Evolutionary conservation across 495 filamentous ascomycete species (phyloP), one percentile per base, ranked within the genome.

Genomic region (Baudoinia panamericana): DNA sequence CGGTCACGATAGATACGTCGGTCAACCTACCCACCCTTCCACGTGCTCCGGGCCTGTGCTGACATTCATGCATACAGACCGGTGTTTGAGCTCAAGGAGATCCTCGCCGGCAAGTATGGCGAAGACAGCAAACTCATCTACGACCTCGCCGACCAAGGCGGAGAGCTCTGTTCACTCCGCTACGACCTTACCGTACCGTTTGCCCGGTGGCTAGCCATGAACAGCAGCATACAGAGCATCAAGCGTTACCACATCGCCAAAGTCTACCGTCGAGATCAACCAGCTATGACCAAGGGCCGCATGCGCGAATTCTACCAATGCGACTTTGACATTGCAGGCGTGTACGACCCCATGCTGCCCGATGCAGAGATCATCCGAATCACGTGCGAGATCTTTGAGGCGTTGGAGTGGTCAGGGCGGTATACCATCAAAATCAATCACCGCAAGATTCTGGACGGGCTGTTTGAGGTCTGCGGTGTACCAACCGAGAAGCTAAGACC

Each of bases 281-380:
- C 80, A 1, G 81, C 81, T 39, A 82, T 90, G 67, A 78, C 73
- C 37, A 86, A 86, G 57, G 90, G 90, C 36, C 73, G 84, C 5
- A 88, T 95, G 81, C 72, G 90, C 44, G 88, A 97, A 61, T 94
- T 97, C 62, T 93, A 92, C 61, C 88, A 96, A 66, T 94, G 87
- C 62, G 88, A 96, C 62, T 93, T 95, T 56, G 88, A 96, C 59
- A 85, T 95, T 63, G 88, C 88, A 18, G 88, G 87, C 45, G 60
- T 65, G 23, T 92, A 84, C 59, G 88, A 95, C 54, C 58, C 80
- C n/a, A 95, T 96, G 88, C 67, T 95, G 17, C 84, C 88, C 31
- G 88, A 95, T 60, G 84, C 88, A n/a, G 88, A 95, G 65, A 78
- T 93, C 39, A 60, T 96, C 43, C 64, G 79, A 29, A 85, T 94